Conservation (phyloP, 2,329 filamentous ascomycete species). For the Calonectria pseudoturangicola region DNA sequence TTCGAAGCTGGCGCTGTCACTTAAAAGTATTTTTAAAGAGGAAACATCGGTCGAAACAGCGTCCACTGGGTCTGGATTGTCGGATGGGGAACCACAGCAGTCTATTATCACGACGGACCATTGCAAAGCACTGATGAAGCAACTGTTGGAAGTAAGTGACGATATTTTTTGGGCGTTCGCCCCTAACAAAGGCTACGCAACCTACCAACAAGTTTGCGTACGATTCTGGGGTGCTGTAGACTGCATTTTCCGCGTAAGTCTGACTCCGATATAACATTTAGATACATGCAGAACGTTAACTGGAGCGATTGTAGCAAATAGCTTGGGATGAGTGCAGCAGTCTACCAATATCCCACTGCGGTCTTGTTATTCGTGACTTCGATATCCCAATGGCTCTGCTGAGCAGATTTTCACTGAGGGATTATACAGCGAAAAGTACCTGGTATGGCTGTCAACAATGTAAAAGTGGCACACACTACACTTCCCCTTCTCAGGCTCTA, state of each 20-base stretch:
- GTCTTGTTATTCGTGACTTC: neutral
- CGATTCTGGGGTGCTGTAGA: slow-evolving; percentile 49
- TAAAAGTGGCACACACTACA: neutral
- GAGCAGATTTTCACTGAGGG: neutral
- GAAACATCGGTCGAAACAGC: too few species aligned
- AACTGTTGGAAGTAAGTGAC: neutral
- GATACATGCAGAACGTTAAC: neutral
- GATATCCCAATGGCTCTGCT: neutral
- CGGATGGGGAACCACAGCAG: too few species aligned
- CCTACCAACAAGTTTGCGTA: slow-evolving; percentile 40
- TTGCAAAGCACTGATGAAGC: neutral
- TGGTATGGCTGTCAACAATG: slow-evolving; percentile 6
- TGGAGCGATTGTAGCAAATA: neutral
- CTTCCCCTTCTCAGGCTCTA: slow-evolving; percentile 3
- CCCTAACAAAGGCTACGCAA: slow-evolving; percentile 27
- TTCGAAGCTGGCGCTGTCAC: too few species aligned
- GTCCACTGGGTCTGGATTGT: too few species aligned
- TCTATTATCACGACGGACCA: too few species aligned
- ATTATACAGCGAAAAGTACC: neutral
- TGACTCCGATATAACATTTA: neutral
- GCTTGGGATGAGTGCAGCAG: slow-evolving; percentile 15
- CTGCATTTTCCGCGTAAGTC: slow-evolving; percentile 42
- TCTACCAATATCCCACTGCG: neutral
- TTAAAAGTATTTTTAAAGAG: too few species aligned
- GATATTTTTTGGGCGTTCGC: slow-evolving; percentile 34